Conservation (phyloP, 176 grass and related monocot genomes). For the Otatea glauca region DNA sequence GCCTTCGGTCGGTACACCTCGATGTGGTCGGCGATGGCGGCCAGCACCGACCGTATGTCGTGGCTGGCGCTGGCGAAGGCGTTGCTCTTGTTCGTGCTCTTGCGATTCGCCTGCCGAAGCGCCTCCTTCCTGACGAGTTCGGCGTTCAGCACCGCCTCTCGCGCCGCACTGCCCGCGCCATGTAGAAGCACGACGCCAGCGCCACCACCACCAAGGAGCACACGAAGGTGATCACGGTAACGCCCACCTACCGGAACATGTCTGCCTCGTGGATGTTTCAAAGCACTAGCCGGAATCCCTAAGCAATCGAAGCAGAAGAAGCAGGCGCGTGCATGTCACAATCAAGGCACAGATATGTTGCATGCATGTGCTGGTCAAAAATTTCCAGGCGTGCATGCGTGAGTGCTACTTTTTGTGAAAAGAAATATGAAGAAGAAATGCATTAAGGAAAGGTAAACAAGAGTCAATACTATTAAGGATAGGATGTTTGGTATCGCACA, state of each 20-base stretch:
- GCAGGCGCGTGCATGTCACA: too few species aligned
- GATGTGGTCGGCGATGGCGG: conserved; percentile 52
- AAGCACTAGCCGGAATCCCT: conserved; percentile 41
- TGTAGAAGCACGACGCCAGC: neutral
- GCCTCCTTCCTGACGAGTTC: conserved; percentile 58
- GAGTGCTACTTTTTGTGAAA: too few species aligned
- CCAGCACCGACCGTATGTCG: conserved; percentile 62
- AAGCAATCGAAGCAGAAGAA: neutral
- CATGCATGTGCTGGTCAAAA: too few species aligned
- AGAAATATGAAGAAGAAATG: too few species aligned
- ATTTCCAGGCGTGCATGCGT: too few species aligned
- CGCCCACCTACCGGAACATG: neutral
- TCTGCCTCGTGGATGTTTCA: neutral
- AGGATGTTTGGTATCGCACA: too few species aligned
- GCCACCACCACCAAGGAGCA: neutral
- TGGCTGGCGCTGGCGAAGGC: conserved; percentile 74
- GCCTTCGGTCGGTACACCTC: conserved; percentile 46
- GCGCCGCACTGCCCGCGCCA: conserved; percentile 3
- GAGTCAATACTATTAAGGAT: too few species aligned
- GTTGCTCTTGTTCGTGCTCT: conserved; percentile 93
- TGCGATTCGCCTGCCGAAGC: conserved; percentile 69
- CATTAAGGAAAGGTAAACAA: too few species aligned
- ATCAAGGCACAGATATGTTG: too few species aligned
- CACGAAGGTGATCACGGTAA: neutral
- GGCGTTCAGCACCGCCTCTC: conserved; percentile 49